These are phyloP conservation scores for Dryas alaskensis DNA, from an alignment of 306 rosid species.

Conservation along the genomic window DNA sequence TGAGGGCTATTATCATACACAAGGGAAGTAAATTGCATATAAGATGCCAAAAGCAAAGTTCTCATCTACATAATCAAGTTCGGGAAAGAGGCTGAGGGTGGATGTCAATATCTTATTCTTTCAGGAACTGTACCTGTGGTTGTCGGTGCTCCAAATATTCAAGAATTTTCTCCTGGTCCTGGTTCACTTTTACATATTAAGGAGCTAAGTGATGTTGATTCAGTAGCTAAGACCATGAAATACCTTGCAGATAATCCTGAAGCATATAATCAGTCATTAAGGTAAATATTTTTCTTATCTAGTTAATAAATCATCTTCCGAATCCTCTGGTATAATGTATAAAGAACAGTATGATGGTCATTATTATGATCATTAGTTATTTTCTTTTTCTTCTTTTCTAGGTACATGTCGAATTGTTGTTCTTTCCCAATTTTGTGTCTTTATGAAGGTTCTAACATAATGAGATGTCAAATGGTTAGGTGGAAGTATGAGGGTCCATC, in stretches of 20 bases:
- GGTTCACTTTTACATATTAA: constrained; percentile 73
- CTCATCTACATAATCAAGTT: neutral
- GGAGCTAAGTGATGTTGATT: constrained; percentile 59
- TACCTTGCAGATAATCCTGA: constrained; percentile 68
- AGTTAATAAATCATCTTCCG: constrained; percentile 9
- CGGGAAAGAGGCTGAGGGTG: neutral
- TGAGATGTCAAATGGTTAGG: constrained; percentile 46
- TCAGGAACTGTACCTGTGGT: constrained; percentile 89
- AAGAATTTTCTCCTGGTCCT: constrained; percentile 76
- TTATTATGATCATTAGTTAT: neutral
- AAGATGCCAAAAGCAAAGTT: neutral
- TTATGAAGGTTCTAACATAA: constrained; percentile 11
- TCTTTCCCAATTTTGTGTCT: neutral
- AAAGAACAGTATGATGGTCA: neutral
- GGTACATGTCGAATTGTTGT: neutral
- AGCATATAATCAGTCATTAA: constrained; percentile 73
- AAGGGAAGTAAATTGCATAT: neutral
- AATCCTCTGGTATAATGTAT: neutral
- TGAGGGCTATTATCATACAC: neutral
- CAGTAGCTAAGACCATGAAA: constrained; percentile 72
- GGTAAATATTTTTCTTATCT: constrained; percentile 39
- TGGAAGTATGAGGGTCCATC: constrained; percentile 98
- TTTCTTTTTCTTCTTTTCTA: neutral
- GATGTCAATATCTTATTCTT: constrained; percentile 25
- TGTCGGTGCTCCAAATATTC: constrained; percentile 91